Evolutionary conservation across 805 yeast genomes (phyloP).

Genomic region (Millerago galiae): DNA sequence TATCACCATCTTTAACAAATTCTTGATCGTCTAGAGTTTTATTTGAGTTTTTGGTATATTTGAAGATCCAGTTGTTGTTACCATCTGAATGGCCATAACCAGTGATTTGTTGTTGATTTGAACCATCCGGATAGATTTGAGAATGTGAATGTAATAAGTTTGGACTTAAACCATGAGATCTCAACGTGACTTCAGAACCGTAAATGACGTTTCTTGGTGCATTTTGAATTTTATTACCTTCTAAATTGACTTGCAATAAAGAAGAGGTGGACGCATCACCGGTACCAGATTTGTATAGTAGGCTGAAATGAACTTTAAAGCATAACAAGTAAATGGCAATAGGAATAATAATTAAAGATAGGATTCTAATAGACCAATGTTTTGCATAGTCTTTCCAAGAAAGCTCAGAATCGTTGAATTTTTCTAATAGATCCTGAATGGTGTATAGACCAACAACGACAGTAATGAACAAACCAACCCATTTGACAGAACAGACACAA

Average conservation of each 20-base stretch:
- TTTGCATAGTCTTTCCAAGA: slow-evolving; percentile 31
- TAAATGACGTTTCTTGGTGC: slow-evolving; percentile 61
- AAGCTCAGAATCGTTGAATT: slow-evolving; percentile 29
- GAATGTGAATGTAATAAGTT: slow-evolving; percentile 82
- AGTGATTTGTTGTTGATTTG: slow-evolving; percentile 72
- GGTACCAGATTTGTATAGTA: slow-evolving; percentile 77
- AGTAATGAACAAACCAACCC: slow-evolving; percentile 77
- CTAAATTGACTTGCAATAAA: slow-evolving; percentile 80
- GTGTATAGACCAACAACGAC: slow-evolving; percentile 54
- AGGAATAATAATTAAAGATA: slow-evolving; percentile 68
- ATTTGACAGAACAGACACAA: slow-evolving; percentile 77
- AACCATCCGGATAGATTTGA: slow-evolving; percentile 70
- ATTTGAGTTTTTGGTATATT: slow-evolving; percentile 42
- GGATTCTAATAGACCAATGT: slow-evolving; percentile 72
- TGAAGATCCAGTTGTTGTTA: slow-evolving; percentile 65
- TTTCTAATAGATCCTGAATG: slow-evolving; percentile 43
- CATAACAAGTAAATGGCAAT: slow-evolving; percentile 57
- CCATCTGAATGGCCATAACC: slow-evolving; percentile 71
- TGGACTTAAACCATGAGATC: slow-evolving; percentile 69
- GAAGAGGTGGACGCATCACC: slow-evolving; percentile 92
- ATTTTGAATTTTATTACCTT: slow-evolving; percentile 57
- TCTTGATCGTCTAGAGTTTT: slow-evolving; percentile 13
- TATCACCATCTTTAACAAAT: slow-evolving; percentile 48
- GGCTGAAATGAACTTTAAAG: slow-evolving; percentile 75
- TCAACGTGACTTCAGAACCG: slow-evolving; percentile 42